Evolutionary conservation across 257 asterid genomes (phyloP), one percentile per base, ranked within the genome.

Genomic region (Nicotiana sylvestris): DNA sequence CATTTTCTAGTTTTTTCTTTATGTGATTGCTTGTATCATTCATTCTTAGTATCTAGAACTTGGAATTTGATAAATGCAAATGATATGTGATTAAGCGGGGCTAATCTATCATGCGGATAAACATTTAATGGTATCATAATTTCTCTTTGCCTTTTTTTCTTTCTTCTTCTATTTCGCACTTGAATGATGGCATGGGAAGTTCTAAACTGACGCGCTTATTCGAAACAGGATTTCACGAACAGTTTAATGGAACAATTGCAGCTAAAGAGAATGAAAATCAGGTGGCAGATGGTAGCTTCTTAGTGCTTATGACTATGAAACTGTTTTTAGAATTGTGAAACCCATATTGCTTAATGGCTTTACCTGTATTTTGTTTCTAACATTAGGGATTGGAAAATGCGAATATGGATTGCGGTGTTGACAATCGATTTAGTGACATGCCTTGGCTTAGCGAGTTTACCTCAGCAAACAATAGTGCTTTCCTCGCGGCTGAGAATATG

Each of bases 201-300:
- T 85, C 65, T 83, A 62, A 61, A 87, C 79, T 84, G 88, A 80
- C 85, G 46, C 70, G 82, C 76, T 84, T 51, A 85, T 89, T 80
- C 78, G 85, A 81, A 78, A 85, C 87, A 84, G 93, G 92, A 88
- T 76, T 82, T 76, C 76, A 51, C 49, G 78, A 82, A 86, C 91
- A 84, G 86, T 85, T 86, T 64, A 89, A 94, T 86, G 95, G 89
- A 85, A 90, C 95, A 82, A 84, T 85, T 27, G 85, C 82, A 18
- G 83, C 69, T 76, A 87, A 85, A 86, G 89, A 87, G 87, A 86
- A 87, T 87, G 87, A 87, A 87, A 89, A 88, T 81, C 90, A 81
- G 92, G 93, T 93, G 97, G 99, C 94, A 91, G 91, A 88, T 84
- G 91, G 93, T 89, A 86, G 87, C 87, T 89, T 90, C 89, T 87